Conservation (phyloP, 371 early-diverging fungal genomes). For the Syncephalastrum racemosum region DNA sequence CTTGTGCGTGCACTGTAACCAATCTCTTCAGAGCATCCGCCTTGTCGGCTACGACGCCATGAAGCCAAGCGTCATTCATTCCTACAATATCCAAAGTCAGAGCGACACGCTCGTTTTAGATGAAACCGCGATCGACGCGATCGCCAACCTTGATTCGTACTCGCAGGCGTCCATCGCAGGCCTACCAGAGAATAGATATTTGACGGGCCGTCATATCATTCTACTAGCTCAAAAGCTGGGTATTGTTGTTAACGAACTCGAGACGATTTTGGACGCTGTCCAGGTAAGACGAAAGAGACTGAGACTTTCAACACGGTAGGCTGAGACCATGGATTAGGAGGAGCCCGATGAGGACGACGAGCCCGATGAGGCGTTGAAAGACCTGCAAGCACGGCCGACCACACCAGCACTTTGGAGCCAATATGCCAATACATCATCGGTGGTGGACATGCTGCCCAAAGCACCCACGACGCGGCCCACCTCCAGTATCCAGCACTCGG, state of each 20-base stretch:
- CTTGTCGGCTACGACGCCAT: slow-evolving; percentile 15
- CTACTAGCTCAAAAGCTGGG: slow-evolving; percentile 16
- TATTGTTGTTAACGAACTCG: slow-evolving; percentile 9
- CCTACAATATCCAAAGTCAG: not conserved
- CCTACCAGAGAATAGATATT: slow-evolving; percentile 9
- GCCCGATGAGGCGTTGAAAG: not conserved
- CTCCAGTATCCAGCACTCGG: not conserved
- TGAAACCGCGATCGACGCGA: slow-evolving; percentile 17
- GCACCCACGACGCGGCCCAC: not conserved
- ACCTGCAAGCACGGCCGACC: slow-evolving; percentile 13
- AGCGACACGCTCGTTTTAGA: slow-evolving; percentile 14
- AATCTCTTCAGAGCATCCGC: not conserved
- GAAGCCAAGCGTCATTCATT: not conserved
- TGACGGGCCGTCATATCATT: slow-evolving; percentile 25
- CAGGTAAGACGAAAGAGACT: slow-evolving; percentile 14
- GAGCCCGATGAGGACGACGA: too few relatives aligned
- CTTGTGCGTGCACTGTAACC: slow-evolving; percentile 11
- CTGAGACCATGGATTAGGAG: not conserved
- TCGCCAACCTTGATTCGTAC: slow-evolving; percentile 17
- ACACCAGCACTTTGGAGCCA: slow-evolving; percentile 21
- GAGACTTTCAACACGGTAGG: slow-evolving; percentile 1
- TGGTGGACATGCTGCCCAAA: slow-evolving; percentile 10
- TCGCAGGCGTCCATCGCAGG: slow-evolving; percentile 7
- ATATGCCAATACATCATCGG: slow-evolving; percentile 11
- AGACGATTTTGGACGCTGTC: slow-evolving; percentile 12